Evolutionary conservation across 2,329 filamentous ascomycete species (phyloP), one percentile per base, ranked within the genome.

Genomic region (Rhynchosporium agropyri): DNA sequence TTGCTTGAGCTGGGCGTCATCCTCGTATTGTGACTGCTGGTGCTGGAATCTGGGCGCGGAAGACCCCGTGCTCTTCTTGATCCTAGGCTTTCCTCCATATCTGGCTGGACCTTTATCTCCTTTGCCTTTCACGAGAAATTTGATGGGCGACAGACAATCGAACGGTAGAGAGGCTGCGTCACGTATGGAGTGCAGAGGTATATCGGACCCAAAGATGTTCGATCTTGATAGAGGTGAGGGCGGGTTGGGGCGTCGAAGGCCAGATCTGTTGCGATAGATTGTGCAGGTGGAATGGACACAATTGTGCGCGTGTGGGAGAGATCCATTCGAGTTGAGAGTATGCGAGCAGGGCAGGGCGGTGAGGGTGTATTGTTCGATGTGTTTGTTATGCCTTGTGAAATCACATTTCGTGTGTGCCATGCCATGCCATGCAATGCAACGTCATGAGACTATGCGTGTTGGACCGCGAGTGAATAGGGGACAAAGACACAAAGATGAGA

Each of bases 1-100:
- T 68, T 66, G 29, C 64, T 66, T 5, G 63, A 65, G 54, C 56
- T 64, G 20, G 70, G 68, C 13, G 70, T 70, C 61, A 71, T 73
- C 67, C 69, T 71, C 3, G 66, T 69, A 45, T 66, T 53, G 40
- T 36, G 33, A 10, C 62, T 68, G 7, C 69, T 71, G 33, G 67
- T 64, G 60, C 63, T 69, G 4, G 67, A 65, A 29, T 68, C 67
- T 33, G 70, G 67, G 15, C 67, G 68, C 28, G 63, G 49, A 51
- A 48, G 61, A 31, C 46, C 28, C 33, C 48, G 55, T 38, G 53
- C 38, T 28, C 54, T 36, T 59, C 65, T 50, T 1, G 63, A 65
- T 26, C 59, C 57, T 58, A 64, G 60, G 28, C 65, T 65, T 4
- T 61, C 56, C n/a, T 69, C 67, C 60, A 68, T 67, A 20, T 20